These are phyloP conservation scores for Nakazawaea ernobii DNA, from an alignment of 805 yeast genomes.

Conservation along the genomic window DNA sequence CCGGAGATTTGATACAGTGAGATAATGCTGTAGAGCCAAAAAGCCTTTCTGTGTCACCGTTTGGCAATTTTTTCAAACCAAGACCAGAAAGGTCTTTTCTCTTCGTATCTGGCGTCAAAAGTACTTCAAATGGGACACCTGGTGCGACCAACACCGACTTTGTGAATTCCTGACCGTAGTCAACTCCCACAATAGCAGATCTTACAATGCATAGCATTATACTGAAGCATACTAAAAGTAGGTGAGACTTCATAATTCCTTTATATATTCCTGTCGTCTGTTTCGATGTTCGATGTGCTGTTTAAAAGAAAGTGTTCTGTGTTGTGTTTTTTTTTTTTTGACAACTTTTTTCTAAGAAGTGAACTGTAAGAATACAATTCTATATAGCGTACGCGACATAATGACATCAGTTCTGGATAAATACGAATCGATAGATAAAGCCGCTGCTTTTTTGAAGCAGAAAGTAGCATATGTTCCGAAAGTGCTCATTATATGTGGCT, in stretches of 20 bases:
- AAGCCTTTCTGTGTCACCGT: slow-evolving; percentile 54
- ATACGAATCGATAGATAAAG: slow-evolving; percentile 4
- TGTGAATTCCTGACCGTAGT: slow-evolving; percentile 80
- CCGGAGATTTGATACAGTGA: slow-evolving; percentile 69
- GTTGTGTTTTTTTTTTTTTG: not conserved
- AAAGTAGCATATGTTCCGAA: slow-evolving; percentile 35
- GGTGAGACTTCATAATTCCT: not conserved
- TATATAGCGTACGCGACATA: not conserved
- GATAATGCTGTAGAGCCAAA: slow-evolving; percentile 76
- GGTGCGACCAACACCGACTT: slow-evolving; percentile 91
- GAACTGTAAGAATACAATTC: not conserved
- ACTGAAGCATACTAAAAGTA: not conserved
- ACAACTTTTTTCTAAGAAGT: not conserved
- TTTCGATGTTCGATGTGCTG: slow-evolving; percentile 5
- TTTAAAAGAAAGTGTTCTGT: not conserved
- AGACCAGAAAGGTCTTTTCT: slow-evolving; percentile 84
- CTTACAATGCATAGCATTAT: not conserved
- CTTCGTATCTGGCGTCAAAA: slow-evolving; percentile 85
- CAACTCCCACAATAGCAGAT: slow-evolving; percentile 78
- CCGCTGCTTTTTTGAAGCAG: not conserved
- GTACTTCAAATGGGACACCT: slow-evolving; percentile 79
- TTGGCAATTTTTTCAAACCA: slow-evolving; percentile 43
- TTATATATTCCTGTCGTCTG: not conserved
- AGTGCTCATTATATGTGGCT: slow-evolving; percentile 84
- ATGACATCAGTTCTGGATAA: not conserved